phyloP scores from a whole-genome alignment of 768 basidiomycete species.

The Guyanaporus albipodus region DNA sequence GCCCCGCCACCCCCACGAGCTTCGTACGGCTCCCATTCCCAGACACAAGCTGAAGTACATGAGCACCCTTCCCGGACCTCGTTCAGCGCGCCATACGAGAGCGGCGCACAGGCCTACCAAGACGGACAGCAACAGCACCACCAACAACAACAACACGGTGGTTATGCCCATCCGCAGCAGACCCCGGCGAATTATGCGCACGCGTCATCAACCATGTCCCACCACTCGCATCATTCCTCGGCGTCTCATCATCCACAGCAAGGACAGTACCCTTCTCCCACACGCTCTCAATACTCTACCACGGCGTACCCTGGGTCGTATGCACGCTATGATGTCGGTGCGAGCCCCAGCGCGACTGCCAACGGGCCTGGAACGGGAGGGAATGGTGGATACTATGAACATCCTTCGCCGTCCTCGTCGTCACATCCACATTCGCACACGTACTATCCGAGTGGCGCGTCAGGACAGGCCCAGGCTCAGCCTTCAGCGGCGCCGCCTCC shows the following conservation, averaged over 20 bases:
- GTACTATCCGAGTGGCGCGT: constrained; percentile 21
- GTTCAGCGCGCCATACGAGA: constrained; percentile 24
- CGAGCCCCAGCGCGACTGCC: constrained; percentile 9
- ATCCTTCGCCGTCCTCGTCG: constrained; percentile 18
- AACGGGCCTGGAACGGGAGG: constrained; percentile 11
- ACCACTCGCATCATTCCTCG: constrained; percentile 20
- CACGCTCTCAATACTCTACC: constrained; percentile 24
- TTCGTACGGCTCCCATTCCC: constrained; percentile 15
- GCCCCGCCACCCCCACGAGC: constrained; percentile 21
- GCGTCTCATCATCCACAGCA: constrained; percentile 22
- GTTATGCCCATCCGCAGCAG: constrained; percentile 21
- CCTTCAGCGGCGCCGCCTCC: constrained; percentile 16
- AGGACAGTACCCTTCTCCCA: constrained; percentile 24
- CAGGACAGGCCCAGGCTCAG: constrained; percentile 15
- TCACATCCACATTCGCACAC: constrained; percentile 18
- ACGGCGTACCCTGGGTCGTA: constrained; percentile 28
- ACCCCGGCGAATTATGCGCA: constrained; percentile 17
- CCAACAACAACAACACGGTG: constrained; percentile 19
- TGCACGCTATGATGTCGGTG: constrained; percentile 28
- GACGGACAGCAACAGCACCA: constrained; percentile 22
- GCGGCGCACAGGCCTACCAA: constrained; percentile 27
- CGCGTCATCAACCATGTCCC: constrained; percentile 18
- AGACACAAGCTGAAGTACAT: constrained; percentile 19
- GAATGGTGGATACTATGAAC: constrained; percentile 25
- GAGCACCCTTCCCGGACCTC: constrained; percentile 15